Conservation (phyloP, 2,329 filamentous ascomycete genomes). For the Aureobasidium namibiae region DNA sequence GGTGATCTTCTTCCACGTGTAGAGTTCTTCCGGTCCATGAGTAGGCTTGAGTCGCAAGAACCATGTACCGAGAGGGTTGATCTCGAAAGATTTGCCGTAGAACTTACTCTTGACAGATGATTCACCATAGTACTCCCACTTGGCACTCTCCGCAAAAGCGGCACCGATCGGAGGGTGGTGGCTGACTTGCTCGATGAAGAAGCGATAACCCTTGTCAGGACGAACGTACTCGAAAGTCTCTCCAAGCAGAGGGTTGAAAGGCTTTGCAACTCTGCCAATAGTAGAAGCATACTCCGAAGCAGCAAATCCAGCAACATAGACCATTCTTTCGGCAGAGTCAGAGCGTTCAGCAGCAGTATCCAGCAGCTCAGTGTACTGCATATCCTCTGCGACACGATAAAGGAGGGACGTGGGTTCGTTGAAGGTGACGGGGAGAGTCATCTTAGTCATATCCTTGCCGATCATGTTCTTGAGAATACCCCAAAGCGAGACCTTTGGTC, state of each 20-base stretch:
- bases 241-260: conserved; percentile 91
- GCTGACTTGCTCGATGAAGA: conserved; percentile 97
- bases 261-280: conserved; percentile 92
- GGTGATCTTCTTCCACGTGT: conserved; percentile 98
- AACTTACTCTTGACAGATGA: conserved; percentile 94
- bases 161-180: conserved; percentile 94
- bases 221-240: conserved; percentile 96
- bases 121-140: conserved; percentile 96
- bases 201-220: conserved; percentile 94
- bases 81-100: conserved; percentile 94
- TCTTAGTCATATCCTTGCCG: conserved; percentile 99
- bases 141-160: conserved; percentile 82
- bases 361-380: conserved; percentile 93
- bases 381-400: conserved; percentile 91
- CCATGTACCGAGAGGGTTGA: conserved; percentile 95
- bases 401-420: conserved; percentile 95
- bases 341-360: conserved; percentile 77
- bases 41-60: conserved; percentile 77
- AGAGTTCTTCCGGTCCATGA: conserved; percentile 64
- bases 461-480: conserved; percentile 98
- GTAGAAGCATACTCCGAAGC: conserved; percentile 96
- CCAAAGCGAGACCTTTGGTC: conserved; percentile 93
- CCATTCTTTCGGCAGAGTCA: conserved; percentile 83
- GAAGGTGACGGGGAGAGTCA: conserved; percentile 96
- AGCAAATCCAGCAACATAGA: conserved; percentile 93